Conservation (phyloP, 2,329 filamentous ascomycete genomes). For the Sodiomyces alkalinus region DNA sequence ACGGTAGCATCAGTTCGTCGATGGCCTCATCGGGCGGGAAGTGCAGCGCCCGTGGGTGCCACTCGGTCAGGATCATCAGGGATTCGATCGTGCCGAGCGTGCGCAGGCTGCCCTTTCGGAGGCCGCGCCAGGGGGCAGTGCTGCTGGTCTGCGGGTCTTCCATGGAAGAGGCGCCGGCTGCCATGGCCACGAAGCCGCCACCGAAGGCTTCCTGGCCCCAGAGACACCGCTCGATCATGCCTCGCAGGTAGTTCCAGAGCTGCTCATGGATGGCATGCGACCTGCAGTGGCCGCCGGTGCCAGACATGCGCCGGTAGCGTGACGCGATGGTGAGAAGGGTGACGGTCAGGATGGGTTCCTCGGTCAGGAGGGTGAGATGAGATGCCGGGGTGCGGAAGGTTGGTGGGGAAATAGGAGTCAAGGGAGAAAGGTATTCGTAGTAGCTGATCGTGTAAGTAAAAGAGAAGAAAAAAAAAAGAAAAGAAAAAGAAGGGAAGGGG, state of each 20-base stretch:
- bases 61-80: slow-evolving; percentile 85
- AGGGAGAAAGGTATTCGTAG: slow-evolving; percentile 76
- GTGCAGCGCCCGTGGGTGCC: slow-evolving; percentile 88
- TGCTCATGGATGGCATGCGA: slow-evolving; percentile 89
- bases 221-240: slow-evolving; percentile 88
- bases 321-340: slow-evolving; percentile 86
- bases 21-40: slow-evolving; percentile 73
- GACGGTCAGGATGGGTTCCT: slow-evolving; percentile 86
- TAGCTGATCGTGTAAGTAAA: slow-evolving; percentile 54
- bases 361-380: slow-evolving; percentile 65
- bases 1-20: slow-evolving; percentile 51
- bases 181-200: slow-evolving; percentile 44
- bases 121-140: slow-evolving; percentile 53
- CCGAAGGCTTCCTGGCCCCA: slow-evolving; percentile 96
- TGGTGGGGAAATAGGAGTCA: slow-evolving; percentile 86
- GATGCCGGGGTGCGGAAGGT: slow-evolving; percentile 74
- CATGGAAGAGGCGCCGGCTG: slow-evolving; percentile 26
- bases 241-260: slow-evolving; percentile 83
- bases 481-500: background rate
- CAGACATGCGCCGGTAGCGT: slow-evolving; percentile 66
- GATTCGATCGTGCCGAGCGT: slow-evolving; percentile 92
- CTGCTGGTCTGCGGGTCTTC: slow-evolving; percentile 49
- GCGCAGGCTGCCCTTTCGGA: slow-evolving; percentile 64
- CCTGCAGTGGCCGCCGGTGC: slow-evolving; percentile 67
- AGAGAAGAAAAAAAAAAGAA: slow-evolving; percentile 4